Conservation (phyloP, 2,329 filamentous ascomycete genomes). For the Fusarium azukiicola region DNA sequence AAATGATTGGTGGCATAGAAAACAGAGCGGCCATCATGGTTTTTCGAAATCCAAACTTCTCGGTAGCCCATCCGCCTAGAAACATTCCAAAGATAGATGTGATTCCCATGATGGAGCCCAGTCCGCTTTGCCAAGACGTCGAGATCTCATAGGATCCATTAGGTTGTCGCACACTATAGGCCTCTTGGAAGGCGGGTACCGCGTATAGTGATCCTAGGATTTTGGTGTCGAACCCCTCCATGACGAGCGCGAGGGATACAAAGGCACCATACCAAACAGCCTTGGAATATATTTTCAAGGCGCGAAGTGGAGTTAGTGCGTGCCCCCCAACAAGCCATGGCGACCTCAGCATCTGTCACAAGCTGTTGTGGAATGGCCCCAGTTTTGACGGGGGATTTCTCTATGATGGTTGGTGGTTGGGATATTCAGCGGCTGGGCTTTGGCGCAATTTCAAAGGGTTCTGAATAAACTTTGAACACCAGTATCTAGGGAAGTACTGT, state of each 20-base stretch:
- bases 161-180: neutral
- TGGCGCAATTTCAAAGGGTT: neutral
- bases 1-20: slow-evolving; percentile 18
- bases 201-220: slow-evolving; percentile 27
- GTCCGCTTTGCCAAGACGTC: slow-evolving; percentile 22
- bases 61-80: slow-evolving; percentile 7
- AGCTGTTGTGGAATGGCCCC: neutral
- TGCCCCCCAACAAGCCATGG: slow-evolving; percentile 1
- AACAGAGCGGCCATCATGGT: slow-evolving; percentile 14
- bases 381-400: neutral
- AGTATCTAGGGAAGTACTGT: neutral
- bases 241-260: slow-evolving; percentile 23
- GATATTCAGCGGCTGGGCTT: neutral
- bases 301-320: neutral
- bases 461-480: neutral
- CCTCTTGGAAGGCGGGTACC: slow-evolving; percentile 23
- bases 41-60: slow-evolving; percentile 20
- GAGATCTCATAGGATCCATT: slow-evolving; percentile 28
- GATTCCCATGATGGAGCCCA: neutral
- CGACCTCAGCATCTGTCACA: slow-evolving; percentile 6
- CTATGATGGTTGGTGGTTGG: neutral
- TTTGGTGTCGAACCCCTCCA: slow-evolving; percentile 33
- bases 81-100: slow-evolving; percentile 6
- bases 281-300: neutral
- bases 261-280: slow-evolving; percentile 13